These are phyloP conservation scores for Xylaria sp. DNA, from an alignment of 2,329 filamentous ascomycete species.

Conservation along the genomic window DNA sequence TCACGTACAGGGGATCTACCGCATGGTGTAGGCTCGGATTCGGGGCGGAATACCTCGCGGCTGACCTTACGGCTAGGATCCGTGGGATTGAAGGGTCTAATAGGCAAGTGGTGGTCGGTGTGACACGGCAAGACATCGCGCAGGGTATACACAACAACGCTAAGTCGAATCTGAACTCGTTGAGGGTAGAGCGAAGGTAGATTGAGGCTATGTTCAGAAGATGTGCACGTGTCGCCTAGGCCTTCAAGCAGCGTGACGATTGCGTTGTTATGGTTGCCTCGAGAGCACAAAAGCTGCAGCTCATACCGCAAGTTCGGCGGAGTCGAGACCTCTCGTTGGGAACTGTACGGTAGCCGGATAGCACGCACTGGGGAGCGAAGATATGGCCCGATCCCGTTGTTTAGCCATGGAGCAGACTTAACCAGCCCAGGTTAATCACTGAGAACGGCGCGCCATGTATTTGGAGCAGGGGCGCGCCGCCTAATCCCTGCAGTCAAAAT, in stretches of 20 bases:
- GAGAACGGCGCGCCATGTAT: too few relatives aligned
- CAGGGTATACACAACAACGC: not conserved
- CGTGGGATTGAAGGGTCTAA: not conserved
- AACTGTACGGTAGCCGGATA: too few relatives aligned
- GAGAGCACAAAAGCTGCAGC: too few relatives aligned
- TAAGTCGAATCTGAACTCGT: not conserved
- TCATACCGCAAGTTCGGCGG: too few relatives aligned
- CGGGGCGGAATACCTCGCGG: not conserved
- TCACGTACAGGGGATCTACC: not conserved
- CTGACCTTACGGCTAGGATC: not conserved
- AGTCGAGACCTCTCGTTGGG: too few relatives aligned
- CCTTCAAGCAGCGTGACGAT: too few relatives aligned
- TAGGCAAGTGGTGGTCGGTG: not conserved
- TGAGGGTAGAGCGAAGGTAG: not conserved
- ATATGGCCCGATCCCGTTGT: not conserved
- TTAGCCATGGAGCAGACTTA: too few relatives aligned
- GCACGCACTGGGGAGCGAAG: too few relatives aligned
- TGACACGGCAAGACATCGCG: not conserved
- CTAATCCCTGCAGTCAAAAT: too few relatives aligned
- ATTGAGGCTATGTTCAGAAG: slow-evolving; percentile 10
- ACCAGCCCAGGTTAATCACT: too few relatives aligned
- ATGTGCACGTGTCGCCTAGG: not conserved
- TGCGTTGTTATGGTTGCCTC: too few relatives aligned
- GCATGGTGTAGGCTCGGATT: not conserved
- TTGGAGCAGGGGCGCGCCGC: too few relatives aligned